Evolutionary conservation across 352 stramenopile genomes (phyloP).

Genomic region (Aphanomyces stellatus): DNA sequence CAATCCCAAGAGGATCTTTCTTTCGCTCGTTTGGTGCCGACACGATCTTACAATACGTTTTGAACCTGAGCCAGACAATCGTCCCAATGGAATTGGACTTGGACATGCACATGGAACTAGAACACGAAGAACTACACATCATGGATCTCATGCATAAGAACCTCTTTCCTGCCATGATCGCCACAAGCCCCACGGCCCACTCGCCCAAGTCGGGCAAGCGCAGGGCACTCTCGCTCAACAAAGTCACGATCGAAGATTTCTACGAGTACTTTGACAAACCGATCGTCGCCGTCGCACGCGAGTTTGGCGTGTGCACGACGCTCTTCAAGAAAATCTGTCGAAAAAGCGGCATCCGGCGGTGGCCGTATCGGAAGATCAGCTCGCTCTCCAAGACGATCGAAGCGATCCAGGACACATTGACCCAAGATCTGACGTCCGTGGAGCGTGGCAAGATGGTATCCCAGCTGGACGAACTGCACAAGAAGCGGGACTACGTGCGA

Average conservation of each 20-base stretch:
- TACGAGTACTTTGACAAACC: slow-evolving; percentile 40
- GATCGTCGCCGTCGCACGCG: slow-evolving; percentile 38
- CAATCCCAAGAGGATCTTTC: neutral
- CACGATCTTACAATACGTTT: neutral
- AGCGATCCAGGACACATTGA: slow-evolving; percentile 29
- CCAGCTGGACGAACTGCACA: neutral
- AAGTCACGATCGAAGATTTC: slow-evolving; percentile 9
- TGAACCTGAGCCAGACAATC: neutral
- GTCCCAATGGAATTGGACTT: neutral
- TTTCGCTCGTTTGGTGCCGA: neutral
- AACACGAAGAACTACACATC: neutral
- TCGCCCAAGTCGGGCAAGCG: neutral
- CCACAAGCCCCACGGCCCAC: neutral
- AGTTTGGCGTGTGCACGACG: slow-evolving; percentile 55
- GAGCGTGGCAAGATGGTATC: neutral
- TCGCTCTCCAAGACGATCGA: slow-evolving; percentile 46
- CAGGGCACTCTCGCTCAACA: neutral
- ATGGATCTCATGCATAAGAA: slow-evolving; percentile 8
- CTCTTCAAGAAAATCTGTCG: slow-evolving; percentile 63
- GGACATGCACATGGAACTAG: neutral
- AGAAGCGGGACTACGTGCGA: slow-evolving; percentile 5
- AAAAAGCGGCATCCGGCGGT: slow-evolving; percentile 49
- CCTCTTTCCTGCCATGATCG: neutral
- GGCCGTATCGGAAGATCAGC: slow-evolving; percentile 51
- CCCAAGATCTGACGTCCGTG: neutral